Conservation (phyloP, 2,329 filamentous ascomycete genomes). For the Ceratocystis variospora region DNA sequence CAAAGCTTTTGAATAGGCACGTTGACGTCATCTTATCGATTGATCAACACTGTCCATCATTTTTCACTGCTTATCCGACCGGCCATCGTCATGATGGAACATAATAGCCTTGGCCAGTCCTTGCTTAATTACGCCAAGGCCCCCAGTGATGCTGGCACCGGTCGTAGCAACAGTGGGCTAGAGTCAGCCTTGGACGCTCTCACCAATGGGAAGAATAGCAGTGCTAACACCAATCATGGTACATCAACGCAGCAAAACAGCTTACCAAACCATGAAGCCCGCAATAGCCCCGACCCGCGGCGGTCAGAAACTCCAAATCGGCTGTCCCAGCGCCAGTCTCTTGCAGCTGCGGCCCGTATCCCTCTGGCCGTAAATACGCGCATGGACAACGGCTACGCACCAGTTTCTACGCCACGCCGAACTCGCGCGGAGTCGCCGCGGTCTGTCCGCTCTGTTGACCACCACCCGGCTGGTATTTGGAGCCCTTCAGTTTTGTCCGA, state of each 20-base stretch:
- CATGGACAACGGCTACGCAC: neutral
- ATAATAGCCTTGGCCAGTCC: conserved; percentile 12
- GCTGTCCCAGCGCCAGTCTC: conserved; percentile 11
- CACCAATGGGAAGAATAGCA: conserved; percentile 3
- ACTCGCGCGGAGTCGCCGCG: conserved; percentile 10
- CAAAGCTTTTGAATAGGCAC: neutral
- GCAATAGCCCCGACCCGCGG: conserved; percentile 12
- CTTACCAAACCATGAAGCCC: neutral
- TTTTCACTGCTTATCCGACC: neutral
- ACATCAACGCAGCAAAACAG: neutral
- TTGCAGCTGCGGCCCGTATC: conserved; percentile 14
- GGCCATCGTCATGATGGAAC: conserved; percentile 3
- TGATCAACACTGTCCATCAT: neutral
- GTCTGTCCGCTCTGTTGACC: conserved; percentile 17
- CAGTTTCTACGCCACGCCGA: conserved; percentile 4
- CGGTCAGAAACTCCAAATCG: conserved; percentile 16
- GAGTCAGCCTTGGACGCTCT: conserved; percentile 16
- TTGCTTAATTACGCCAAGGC: conserved; percentile 16
- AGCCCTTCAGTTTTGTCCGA: conserved; percentile 20
- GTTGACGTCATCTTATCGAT: conserved; percentile 6
- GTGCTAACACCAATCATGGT: neutral
- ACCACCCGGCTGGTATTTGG: conserved; percentile 18
- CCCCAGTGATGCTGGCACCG: conserved; percentile 13
- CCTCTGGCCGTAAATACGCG: conserved; percentile 2
- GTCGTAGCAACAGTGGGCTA: conserved; percentile 9